Conservation (phyloP, 2,329 filamentous ascomycete genomes). For the Neocatenulostroma microsporum region DNA sequence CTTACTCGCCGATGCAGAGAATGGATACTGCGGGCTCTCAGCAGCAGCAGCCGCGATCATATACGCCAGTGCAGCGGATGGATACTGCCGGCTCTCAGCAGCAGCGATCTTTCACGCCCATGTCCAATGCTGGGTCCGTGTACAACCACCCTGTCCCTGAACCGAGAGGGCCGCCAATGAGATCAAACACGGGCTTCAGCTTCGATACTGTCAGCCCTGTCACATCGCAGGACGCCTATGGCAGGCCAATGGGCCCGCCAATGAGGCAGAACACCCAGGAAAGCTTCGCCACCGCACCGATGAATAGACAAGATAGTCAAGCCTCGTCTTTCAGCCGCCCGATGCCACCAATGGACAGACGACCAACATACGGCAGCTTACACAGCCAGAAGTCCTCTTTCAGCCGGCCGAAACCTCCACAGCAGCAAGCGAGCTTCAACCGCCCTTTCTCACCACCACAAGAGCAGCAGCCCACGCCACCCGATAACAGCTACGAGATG, state of each 20-base stretch:
- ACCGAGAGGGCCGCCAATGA: conserved; percentile 7
- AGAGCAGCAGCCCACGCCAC: conserved; percentile 8
- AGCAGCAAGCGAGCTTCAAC: conserved; percentile 12
- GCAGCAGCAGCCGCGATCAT: conserved; percentile 9
- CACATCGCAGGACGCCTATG: conserved; percentile 11
- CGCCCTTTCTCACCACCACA: conserved; percentile 13
- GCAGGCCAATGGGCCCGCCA: conserved; percentile 13
- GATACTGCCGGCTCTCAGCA: no score
- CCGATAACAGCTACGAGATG: conserved; percentile 29
- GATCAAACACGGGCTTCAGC: conserved; percentile 19
- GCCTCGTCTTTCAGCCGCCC: conserved; percentile 14
- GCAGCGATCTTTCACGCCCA: no score
- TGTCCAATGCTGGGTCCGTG: no score
- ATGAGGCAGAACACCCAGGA: conserved; percentile 21
- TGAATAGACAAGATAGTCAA: conserved; percentile 15
- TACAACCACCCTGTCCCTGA: background rate
- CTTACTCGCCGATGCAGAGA: conserved; percentile 12
- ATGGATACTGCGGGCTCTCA: conserved; percentile 7
- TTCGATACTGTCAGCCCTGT: conserved; percentile 9
- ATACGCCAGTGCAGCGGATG: conserved; percentile 7
- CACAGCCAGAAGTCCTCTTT: conserved; percentile 21
- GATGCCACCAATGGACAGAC: no score
- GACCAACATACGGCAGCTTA: conserved; percentile 16
- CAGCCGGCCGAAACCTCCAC: conserved; percentile 13
- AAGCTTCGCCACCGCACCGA: conserved; percentile 16